phyloP scores from a whole-genome alignment of 2,329 filamentous ascomycete genomes.

The Pestalotiopsis sp. region DNA sequence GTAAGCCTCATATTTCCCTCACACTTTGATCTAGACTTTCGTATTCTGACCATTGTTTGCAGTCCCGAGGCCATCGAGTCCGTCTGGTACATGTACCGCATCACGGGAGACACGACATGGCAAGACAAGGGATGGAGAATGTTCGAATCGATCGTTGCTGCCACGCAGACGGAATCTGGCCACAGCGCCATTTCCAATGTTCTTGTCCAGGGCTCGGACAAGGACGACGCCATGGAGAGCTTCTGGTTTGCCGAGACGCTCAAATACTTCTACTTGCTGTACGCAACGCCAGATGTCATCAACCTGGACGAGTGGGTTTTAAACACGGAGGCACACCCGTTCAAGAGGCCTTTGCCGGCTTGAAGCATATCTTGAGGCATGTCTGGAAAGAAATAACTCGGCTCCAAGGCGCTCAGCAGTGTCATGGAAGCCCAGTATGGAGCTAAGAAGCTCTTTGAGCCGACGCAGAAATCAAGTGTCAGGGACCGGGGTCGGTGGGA shows the following conservation, averaged over 20 bases:
- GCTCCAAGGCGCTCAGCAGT: background rate
- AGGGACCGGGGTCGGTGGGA: background rate
- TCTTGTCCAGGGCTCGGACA: constrained; percentile 40
- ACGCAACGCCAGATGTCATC: constrained; percentile 62
- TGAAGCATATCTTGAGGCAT: background rate
- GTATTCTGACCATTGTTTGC: constrained; percentile 20
- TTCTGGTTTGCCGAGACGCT: constrained; percentile 92
- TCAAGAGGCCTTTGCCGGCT: constrained; percentile 45
- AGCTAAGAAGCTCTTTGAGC: background rate
- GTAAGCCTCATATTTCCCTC: constrained; percentile 42
- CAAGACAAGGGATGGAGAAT: constrained; percentile 86
- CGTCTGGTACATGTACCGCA: constrained; percentile 88
- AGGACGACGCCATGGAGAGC: constrained; percentile 75
- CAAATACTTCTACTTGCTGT: constrained; percentile 90
- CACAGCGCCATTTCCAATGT: constrained; percentile 75
- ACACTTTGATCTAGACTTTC: constrained; percentile 19
- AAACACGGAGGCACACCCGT: constrained; percentile 66
- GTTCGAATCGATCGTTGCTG: constrained; percentile 72
- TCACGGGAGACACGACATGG: constrained; percentile 76
- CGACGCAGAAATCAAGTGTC: background rate
- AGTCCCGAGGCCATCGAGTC: constrained; percentile 87
- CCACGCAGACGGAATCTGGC: constrained; percentile 67
- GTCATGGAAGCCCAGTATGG: background rate
- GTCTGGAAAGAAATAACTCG: background rate
- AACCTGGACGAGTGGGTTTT: constrained; percentile 72